Base-by-base conservation (phyloP, 331 rosid genomes). In the Prunus yedoensis region DNA sequence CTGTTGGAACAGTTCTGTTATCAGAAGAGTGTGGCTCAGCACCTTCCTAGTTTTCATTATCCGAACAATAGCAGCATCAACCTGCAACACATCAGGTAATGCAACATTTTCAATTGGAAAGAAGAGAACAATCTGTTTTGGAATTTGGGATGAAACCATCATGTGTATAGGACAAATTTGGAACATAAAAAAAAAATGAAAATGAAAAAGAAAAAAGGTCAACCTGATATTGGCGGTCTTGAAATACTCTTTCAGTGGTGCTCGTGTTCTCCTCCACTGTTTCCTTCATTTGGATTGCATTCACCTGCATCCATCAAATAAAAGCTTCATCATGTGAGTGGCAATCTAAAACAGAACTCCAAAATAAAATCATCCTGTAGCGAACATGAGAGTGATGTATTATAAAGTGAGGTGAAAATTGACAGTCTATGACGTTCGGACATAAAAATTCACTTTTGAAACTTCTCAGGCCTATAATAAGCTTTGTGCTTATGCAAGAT, bases 151-250 rank as follows among this genome's bases (percentile, higher is more conserved):
- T 23, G 32, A 9, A 15, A 68, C 35, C 35, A 58, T 12, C 38
- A 12, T 1, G 41, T 18, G 20, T 17, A 47, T 13, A 43, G 56
- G 41, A 45, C 60, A 51, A 28, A 60, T 18, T n/a, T 10, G 41
- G 46, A 41, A 4, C 6, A 15, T 9, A 38, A 9, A 6, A 38
- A 38, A 38, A 6, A 38, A 38, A n/a, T 1, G 8, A 38, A 38
- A 38, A 38, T 51, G 67, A 68, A 62, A 38, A 38, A 51, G 67
- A 68, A 62, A 62, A 74, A 72, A 69, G 64, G 60, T 53, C 79
- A 70, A 95, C 99, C 98, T 95, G 99, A 87, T 95, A 95, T 74
- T 95, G 99, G 38, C 99, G 99, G 78, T 95, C 99, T 84, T 95
- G 99, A 70, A 95, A 95, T 81, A 95, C 99, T 86, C 98, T 84